Evolutionary conservation across 2,329 filamentous ascomycete genomes (phyloP).

Genomic region (Rosellinia necatrix): DNA sequence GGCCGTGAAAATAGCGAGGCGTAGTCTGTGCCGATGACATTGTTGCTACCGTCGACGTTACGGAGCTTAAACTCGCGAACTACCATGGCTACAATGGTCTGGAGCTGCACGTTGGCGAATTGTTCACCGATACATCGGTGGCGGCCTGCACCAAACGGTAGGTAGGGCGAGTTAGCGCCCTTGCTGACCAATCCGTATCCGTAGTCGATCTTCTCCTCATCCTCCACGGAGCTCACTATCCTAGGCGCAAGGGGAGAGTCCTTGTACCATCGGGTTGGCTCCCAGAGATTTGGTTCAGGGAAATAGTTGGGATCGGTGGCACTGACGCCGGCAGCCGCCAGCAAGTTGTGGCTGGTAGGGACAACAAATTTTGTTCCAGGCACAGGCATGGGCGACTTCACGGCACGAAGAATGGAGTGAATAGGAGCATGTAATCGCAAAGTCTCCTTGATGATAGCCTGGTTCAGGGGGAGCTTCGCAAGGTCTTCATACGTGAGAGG

Average conservation of each 20-base stretch:
- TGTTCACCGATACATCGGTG: slow-evolving; percentile 97
- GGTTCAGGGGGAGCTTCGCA: slow-evolving; percentile 77
- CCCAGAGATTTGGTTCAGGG: slow-evolving; percentile 80
- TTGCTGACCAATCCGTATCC: slow-evolving; percentile 93
- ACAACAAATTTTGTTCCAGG: slow-evolving; percentile 83
- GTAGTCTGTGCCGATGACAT: slow-evolving; percentile 71
- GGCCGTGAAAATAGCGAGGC: slow-evolving; percentile 75
- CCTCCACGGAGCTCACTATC: slow-evolving; percentile 51
- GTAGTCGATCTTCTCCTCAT: slow-evolving; percentile 84
- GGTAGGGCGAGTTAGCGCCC: slow-evolving; percentile 85
- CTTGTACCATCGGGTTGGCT: slow-evolving; percentile 88
- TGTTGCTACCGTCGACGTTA: slow-evolving; percentile 72
- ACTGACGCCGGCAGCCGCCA: slow-evolving; percentile 84
- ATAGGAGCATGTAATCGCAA: slow-evolving; percentile 90
- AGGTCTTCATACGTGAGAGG: slow-evolving; percentile 78
- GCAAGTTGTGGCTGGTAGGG: slow-evolving; percentile 77
- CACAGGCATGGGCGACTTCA: slow-evolving; percentile 84
- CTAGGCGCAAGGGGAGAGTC: slow-evolving; percentile 60
- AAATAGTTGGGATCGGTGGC: slow-evolving; percentile 75
- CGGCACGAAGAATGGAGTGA: slow-evolving; percentile 91
- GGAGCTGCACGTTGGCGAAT: slow-evolving; percentile 90
- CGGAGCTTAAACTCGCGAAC: slow-evolving; percentile 80
- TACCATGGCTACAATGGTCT: slow-evolving; percentile 78
- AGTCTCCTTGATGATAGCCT: slow-evolving; percentile 87
- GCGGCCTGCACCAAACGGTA: slow-evolving; percentile 90